These are phyloP conservation scores for Leccinum variabile DNA, from an alignment of 1,284 basidiomycete genomes.

Conservation along the genomic window DNA sequence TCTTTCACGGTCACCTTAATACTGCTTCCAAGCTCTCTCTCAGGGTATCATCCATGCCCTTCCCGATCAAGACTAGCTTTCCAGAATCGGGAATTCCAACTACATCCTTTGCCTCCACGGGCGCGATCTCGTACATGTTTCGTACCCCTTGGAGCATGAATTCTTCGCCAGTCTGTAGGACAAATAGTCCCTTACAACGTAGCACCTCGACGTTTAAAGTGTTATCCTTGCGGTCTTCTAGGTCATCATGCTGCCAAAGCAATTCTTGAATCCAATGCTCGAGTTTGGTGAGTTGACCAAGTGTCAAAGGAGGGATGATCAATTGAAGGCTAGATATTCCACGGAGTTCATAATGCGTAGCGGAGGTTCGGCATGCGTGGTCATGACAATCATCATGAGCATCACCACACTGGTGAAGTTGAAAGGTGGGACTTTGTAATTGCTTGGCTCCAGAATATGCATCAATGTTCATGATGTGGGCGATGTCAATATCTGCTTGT, in stretches of 20 bases:
- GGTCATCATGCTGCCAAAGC: conserved; percentile 68
- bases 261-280: conserved; percentile 79
- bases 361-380: conserved; percentile 5
- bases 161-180: conserved; percentile 50
- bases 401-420: conserved; percentile 33
- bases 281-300: conserved; percentile 47
- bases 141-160: conserved; percentile 85
- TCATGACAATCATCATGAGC: conserved; percentile 26
- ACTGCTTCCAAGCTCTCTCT: conserved; percentile 47
- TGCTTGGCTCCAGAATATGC: conserved; percentile 57
- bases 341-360: conserved; percentile 61
- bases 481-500: conserved; percentile 68
- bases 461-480: conserved; percentile 73
- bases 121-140: conserved; percentile 77
- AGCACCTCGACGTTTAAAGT: conserved; percentile 56
- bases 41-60: conserved; percentile 60
- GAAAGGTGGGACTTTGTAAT: conserved; percentile 26
- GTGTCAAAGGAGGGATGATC: conserved; percentile 56
- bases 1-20: conserved; percentile 14
- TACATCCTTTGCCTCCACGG: conserved; percentile 41
- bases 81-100: conserved; percentile 58
- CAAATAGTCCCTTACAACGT: conserved; percentile 81
- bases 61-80: conserved; percentile 88
- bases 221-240: conserved; percentile 1
- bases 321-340: conserved; percentile 76